phyloP scores from a whole-genome alignment of 192 early-diverging fungal species.

The Coemansia sp. region DNA sequence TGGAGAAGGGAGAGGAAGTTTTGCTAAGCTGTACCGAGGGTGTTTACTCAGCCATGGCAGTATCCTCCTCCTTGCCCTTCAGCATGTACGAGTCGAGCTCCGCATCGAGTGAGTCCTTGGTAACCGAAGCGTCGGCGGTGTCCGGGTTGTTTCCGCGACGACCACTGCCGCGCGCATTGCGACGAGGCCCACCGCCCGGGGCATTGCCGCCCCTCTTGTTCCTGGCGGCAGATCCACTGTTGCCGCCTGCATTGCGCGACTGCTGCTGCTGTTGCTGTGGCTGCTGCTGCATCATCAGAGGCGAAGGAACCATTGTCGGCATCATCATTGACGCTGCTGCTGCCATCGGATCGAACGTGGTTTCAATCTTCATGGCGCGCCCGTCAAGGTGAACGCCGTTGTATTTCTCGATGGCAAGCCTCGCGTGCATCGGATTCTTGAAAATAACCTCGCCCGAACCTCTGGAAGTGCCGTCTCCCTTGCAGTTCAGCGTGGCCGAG shows the following conservation, averaged over 20 bases:
- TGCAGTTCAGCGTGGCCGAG: slow-evolving; percentile 37
- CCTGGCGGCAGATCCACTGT: slow-evolving; percentile 6
- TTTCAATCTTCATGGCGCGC: slow-evolving; percentile 42
- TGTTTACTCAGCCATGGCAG: neutral
- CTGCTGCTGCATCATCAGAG: slow-evolving; percentile 20
- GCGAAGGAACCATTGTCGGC: slow-evolving; percentile 28
- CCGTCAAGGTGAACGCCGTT: slow-evolving; percentile 42
- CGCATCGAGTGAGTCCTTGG: slow-evolving; percentile 47
- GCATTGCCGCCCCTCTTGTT: slow-evolving; percentile 5
- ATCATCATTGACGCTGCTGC: slow-evolving; percentile 33
- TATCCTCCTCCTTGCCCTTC: slow-evolving; percentile 28
- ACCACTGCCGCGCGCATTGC: slow-evolving; percentile 15
- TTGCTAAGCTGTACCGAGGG: neutral
- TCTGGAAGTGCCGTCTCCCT: slow-evolving; percentile 40
- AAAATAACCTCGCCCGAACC: slow-evolving; percentile 47
- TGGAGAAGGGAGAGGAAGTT: no score
- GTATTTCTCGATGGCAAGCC: slow-evolving; percentile 38
- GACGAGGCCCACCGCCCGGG: slow-evolving; percentile 6
- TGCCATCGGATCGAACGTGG: slow-evolving; percentile 28
- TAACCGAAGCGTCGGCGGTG: slow-evolving; percentile 14
- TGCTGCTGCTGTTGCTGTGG: slow-evolving; percentile 4
- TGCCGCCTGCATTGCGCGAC: slow-evolving; percentile 5
- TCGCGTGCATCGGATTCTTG: slow-evolving; percentile 37
- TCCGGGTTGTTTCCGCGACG: slow-evolving; percentile 8
- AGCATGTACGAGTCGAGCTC: slow-evolving; percentile 54